Percentiles rank a stretch among this genome's conserved stretches.
phyloP scores from a whole-genome alignment of 352 stramenopile species.

The Phytophthora tentaculata region DNA sequence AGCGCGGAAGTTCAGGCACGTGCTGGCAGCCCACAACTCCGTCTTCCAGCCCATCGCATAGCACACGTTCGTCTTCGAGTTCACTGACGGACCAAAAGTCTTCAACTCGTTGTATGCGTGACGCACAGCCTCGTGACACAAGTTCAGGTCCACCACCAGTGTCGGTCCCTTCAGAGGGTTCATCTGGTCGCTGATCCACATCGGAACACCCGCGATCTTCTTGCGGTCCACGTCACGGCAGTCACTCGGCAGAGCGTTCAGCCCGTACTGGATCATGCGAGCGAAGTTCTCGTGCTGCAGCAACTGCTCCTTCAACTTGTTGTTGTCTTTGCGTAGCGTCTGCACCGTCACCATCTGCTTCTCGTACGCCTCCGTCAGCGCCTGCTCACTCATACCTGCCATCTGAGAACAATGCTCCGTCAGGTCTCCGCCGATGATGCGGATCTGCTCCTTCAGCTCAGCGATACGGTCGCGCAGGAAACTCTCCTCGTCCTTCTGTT shows the following conservation, averaged over 20 bases:
- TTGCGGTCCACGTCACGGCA: constrained; percentile 81
- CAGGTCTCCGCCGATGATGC: constrained; percentile 79
- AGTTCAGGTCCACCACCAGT: constrained; percentile 76
- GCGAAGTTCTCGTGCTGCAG: constrained; percentile 87
- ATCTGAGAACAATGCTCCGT: constrained; percentile 84
- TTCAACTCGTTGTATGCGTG: constrained; percentile 84
- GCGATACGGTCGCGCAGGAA: constrained; percentile 82
- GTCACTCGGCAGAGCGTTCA: constrained; percentile 80
- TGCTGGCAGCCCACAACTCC: constrained; percentile 80
- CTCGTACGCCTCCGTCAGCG: constrained; percentile 78
- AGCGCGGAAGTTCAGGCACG: constrained; percentile 78
- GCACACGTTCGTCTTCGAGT: constrained; percentile 86
- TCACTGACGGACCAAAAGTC: constrained; percentile 73
- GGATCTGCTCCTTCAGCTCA: constrained; percentile 86
- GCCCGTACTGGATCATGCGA: constrained; percentile 84
- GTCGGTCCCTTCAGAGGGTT: constrained; percentile 77
- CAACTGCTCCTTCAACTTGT: constrained; percentile 83
- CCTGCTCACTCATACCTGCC: constrained; percentile 82
- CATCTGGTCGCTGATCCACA: constrained; percentile 87
- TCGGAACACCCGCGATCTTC: constrained; percentile 72
- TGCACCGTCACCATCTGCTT: constrained; percentile 86
- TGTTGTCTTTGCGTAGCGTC: constrained; percentile 84
- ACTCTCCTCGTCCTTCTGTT: constrained; percentile 87
- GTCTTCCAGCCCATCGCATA: constrained; percentile 89
- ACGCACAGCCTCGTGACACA: constrained; percentile 82